phyloP scores from a whole-genome alignment of 305 asterid genomes.

The Nicotiana rustica region DNA sequence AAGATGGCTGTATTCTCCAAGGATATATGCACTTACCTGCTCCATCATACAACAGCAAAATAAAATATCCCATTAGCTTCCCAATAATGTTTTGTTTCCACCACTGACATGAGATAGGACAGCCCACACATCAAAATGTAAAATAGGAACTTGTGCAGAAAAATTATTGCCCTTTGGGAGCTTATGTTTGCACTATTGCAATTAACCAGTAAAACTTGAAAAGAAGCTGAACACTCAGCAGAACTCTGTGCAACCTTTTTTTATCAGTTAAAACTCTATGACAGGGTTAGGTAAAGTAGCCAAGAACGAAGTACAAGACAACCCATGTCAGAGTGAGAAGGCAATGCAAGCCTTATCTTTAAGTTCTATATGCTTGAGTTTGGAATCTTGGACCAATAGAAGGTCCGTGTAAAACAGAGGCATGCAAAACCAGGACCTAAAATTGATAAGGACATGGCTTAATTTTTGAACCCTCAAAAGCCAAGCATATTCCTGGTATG shows the following conservation, averaged over 20 bases:
- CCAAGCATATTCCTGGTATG: background rate
- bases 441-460: constrained; percentile 21
- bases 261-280: constrained; percentile 8
- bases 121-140: background rate
- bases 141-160: background rate
- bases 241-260: background rate
- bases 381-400: constrained; percentile 8
- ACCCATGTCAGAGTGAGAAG: background rate
- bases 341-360: background rate
- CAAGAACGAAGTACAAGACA: background rate
- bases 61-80: constrained; percentile 25
- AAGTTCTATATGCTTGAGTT: background rate
- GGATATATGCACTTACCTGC: constrained; percentile 95
- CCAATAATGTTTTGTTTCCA: constrained; percentile 5
- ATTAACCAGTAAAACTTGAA: constrained; percentile 21
- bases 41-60: constrained; percentile 35
- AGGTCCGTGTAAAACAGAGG: constrained; percentile 1
- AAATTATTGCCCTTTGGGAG: background rate
- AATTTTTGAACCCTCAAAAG: constrained; percentile 15
- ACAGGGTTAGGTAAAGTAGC: constrained; percentile 8
- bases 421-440: background rate
- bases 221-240: constrained; percentile 6
- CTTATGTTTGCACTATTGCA: constrained; percentile 23
- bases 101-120: constrained; percentile 15
- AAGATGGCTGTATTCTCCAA: constrained; percentile 99